Percentiles rank a stretch among this genome's conserved stretches.
These are phyloP conservation scores for Letharia columbiana DNA, from an alignment of 495 filamentous ascomycete species.

Conservation along the genomic window DNA sequence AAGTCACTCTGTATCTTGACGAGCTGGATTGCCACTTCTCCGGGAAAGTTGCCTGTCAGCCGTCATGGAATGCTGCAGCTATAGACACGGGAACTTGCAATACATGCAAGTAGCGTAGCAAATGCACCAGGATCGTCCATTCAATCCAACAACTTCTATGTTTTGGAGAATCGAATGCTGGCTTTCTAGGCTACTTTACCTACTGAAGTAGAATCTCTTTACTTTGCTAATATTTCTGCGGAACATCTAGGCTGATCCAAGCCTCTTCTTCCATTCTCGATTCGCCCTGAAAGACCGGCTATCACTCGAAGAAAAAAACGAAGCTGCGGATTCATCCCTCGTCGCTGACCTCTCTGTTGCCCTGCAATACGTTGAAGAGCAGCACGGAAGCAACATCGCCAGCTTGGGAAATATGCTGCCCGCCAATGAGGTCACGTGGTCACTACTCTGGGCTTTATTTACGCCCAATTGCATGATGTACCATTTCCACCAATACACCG, in stretches of 20 bases:
- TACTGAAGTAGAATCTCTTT: neutral
- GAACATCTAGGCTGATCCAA: constrained; percentile 19
- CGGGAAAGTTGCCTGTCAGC: neutral
- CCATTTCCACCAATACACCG: constrained; percentile 18
- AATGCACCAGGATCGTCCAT: neutral
- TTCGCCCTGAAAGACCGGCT: constrained; percentile 16
- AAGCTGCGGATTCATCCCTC: constrained; percentile 10
- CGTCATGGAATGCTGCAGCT: neutral
- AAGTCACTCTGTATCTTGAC: neutral
- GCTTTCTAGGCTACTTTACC: neutral
- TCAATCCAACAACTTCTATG: neutral
- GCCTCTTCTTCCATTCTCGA: constrained; percentile 23
- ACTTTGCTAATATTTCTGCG: neutral
- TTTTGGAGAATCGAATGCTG: neutral
- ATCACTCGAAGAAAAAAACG: constrained; percentile 17
- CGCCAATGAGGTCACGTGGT: constrained; percentile 19
- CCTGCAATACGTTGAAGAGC: constrained; percentile 20
- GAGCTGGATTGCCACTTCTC: neutral
- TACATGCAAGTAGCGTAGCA: neutral
- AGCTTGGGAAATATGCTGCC: constrained; percentile 21
- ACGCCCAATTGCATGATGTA: constrained; percentile 22
- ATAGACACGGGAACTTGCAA: neutral
- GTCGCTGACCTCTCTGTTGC: constrained; percentile 19
- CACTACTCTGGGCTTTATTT: constrained; percentile 23
- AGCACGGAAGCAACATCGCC: constrained; percentile 20